Base-by-base conservation (phyloP, 495 filamentous ascomycete species). In the Rostrohypoxylon terebratum region DNA sequence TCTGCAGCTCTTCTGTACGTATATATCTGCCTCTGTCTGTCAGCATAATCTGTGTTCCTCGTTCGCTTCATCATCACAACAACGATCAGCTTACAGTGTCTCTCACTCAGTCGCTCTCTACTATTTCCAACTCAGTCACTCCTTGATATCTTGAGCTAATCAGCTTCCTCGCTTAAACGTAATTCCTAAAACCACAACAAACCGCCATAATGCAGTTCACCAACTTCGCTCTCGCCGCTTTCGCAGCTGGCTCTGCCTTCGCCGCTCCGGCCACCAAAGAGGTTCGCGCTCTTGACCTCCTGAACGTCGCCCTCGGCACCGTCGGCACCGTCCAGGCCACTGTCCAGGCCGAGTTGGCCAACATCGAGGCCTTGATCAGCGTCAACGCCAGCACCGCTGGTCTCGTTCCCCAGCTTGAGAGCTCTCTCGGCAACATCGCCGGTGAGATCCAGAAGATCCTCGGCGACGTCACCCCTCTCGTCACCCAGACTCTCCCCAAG, bases 201-300 rank as follows among this genome's bases (percentile, higher is more conserved):
- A 55, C 51, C 50, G 57, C 18, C 61, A 78, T 18, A 66, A 78
- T 78, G 76, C 74, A 68, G 71, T 77, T 77, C 74, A 60, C 74
- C 34, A 77, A 45, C 55, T 71, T 78, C 69, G 60, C 66, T 33
- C 34, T 74, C 20, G 69, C 71, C 50, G 76, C 76, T 44, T 60
- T 78, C 55, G 74, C 76, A 14, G 23, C 75, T 36, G 76, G 76
- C 72, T 78, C 76, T 75, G 76, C 76, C 60, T 28, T 78, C 38
- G 76, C 76, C 18, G 60, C 53, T 33, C 73, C 73, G 44, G 63
- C 69, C 45, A 10, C 31, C 33, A 60, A 69, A 40, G 59, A 71
- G 1, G 38, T 65, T 28, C 68, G 59, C 54, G 55, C 63, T 21
- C 42, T 72, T 4, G 47, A 61, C 18, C 23, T 63, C 55, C 66